These are phyloP conservation scores for Pleomassaria siparia DNA, from an alignment of 2,329 filamentous ascomycete genomes.

Conservation along the genomic window DNA sequence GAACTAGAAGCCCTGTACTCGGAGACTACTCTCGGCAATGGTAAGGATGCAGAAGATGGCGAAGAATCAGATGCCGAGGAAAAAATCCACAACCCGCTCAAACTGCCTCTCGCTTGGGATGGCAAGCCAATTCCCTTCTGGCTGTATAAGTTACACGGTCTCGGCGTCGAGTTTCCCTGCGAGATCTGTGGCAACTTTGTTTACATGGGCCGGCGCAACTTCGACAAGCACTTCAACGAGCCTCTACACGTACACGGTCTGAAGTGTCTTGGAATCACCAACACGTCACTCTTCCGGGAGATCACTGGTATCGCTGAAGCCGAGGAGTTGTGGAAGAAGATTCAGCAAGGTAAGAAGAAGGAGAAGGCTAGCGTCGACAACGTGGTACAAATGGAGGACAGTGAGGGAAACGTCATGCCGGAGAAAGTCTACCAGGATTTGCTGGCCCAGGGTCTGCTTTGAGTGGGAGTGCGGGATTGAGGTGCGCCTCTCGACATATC, in stretches of 20 bases:
- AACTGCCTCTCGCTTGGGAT: conserved; percentile 94
- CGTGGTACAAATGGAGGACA: conserved; percentile 98
- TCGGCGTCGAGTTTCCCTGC: conserved; percentile 92
- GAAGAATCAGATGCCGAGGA: conserved; percentile 68
- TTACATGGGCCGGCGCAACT: conserved; percentile 95
- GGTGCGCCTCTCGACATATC: neutral
- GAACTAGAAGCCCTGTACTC: conserved; percentile 86
- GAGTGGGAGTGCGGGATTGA: conserved; percentile 4
- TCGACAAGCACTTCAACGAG: conserved; percentile 98
- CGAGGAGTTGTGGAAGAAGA: conserved; percentile 86
- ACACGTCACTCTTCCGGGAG: conserved; percentile 87
- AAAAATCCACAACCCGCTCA: conserved; percentile 94
- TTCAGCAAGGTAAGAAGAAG: conserved; percentile 81
- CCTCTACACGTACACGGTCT: conserved; percentile 89
- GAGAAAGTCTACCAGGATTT: conserved; percentile 97
- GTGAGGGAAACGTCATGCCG: conserved; percentile 96
- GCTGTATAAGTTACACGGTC: conserved; percentile 94
- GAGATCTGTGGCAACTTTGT: conserved; percentile 98
- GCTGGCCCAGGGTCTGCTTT: conserved; percentile 78
- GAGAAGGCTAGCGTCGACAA: conserved; percentile 75
- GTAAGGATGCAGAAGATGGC: conserved; percentile 64
- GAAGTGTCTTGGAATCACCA: conserved; percentile 90
- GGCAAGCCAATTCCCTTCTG: conserved; percentile 99
- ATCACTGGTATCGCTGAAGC: conserved; percentile 93
- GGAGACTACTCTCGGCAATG: conserved; percentile 51